These are phyloP conservation scores for Cladosporium austrohemisphaericum DNA, from an alignment of 2,329 filamentous ascomycete genomes.

Conservation along the genomic window DNA sequence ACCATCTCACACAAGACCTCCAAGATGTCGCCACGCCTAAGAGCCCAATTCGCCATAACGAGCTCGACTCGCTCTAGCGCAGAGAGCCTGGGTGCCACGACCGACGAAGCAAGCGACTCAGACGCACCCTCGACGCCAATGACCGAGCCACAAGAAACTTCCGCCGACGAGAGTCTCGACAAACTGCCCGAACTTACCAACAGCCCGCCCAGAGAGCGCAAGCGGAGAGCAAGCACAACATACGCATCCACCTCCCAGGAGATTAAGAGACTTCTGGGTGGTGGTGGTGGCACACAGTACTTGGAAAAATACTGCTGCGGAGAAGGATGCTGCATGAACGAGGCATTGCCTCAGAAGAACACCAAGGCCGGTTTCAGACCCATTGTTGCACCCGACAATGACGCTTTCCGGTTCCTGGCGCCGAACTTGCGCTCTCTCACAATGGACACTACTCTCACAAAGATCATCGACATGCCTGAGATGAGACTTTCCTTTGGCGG, in stretches of 20 bases:
- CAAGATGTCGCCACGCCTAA: constrained; percentile 8
- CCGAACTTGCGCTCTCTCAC: constrained; percentile 74
- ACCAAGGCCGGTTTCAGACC: constrained; percentile 43
- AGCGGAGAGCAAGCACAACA: constrained; percentile 34
- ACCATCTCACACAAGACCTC: constrained; percentile 5
- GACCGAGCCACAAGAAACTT: constrained; percentile 36
- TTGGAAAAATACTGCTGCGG: constrained; percentile 62
- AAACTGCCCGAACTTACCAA: constrained; percentile 36
- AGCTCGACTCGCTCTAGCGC: constrained; percentile 28
- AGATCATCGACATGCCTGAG: constrained; percentile 67
- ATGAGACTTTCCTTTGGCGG: constrained; percentile 60
- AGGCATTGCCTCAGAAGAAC: constrained; percentile 50
- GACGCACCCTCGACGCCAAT: constrained; percentile 42
- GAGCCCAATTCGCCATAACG: constrained; percentile 9
- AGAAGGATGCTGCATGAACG: constrained; percentile 60
- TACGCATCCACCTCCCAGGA: constrained; percentile 53
- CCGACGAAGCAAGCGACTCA: constrained; percentile 40
- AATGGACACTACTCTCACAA: constrained; percentile 65
- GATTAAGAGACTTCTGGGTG: constrained; percentile 55
- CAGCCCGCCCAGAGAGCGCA: constrained; percentile 17
- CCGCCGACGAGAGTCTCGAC: constrained; percentile 30
- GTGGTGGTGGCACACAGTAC: constrained; percentile 55
- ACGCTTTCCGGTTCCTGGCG: constrained; percentile 74
- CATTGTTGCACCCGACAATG: constrained; percentile 67
- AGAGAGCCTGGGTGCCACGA: constrained; percentile 26